Percentiles rank a stretch among this genome's conserved stretches.
Evolutionary conservation across 1,284 basidiomycete genomes (phyloP).

Genomic region (Anthracocystis panici-leucophaei): DNA sequence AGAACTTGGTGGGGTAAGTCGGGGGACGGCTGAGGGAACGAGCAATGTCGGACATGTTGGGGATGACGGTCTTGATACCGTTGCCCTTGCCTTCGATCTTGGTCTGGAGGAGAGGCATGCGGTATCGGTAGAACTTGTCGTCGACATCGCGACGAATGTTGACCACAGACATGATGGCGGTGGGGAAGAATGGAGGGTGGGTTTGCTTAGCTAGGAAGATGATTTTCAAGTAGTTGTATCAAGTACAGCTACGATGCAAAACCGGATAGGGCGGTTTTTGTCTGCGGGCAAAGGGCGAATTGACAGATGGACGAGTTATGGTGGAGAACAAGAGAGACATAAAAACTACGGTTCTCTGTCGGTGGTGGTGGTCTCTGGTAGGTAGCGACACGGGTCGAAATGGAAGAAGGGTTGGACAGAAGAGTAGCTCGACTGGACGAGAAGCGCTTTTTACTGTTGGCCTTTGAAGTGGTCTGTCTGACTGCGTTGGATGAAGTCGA

Average conservation of each 20-base stretch:
- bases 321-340: constrained; percentile 53
- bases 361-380: constrained; percentile 16
- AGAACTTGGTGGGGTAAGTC: constrained; percentile 98
- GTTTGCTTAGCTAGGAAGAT: background rate
- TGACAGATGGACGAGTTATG: constrained; percentile 53
- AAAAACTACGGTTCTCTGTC: constrained; percentile 32
- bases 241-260: constrained; percentile 49
- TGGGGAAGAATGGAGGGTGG: background rate
- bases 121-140: constrained; percentile 74
- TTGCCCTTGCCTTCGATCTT: constrained; percentile 99
- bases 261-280: constrained; percentile 51
- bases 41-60: constrained; percentile 97
- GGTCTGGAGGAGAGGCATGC: constrained; percentile 93
- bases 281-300: constrained; percentile 51
- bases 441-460: background rate
- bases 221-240: constrained; percentile 25
- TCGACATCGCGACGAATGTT: constrained; percentile 99
- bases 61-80: constrained; percentile 88
- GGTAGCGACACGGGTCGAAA: constrained; percentile 15
- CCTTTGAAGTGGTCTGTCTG: background rate
- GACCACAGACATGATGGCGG: constrained; percentile 76
- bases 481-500: background rate
- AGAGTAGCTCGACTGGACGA: background rate
- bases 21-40: constrained; percentile 94
- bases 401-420: background rate